These are phyloP conservation scores for Paecilomyces formosus DNA, from an alignment of 2,329 filamentous ascomycete genomes.

Conservation along the genomic window DNA sequence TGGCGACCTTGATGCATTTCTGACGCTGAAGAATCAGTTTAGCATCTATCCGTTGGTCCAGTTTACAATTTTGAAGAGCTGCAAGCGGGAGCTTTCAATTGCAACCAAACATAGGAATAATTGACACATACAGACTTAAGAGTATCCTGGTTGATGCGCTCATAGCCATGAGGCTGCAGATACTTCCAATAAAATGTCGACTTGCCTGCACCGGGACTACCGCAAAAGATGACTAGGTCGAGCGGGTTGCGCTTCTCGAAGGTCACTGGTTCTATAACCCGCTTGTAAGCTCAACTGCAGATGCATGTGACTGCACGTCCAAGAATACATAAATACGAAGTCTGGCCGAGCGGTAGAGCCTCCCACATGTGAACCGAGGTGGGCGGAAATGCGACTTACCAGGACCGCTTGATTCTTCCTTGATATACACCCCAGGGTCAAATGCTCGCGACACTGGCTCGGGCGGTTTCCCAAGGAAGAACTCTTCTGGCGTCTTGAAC, in stretches of 20 bases:
- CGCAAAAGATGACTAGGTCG: slow-evolving; percentile 80
- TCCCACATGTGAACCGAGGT: slow-evolving; percentile 1
- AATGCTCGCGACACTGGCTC: slow-evolving; percentile 64
- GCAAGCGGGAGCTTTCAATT: not conserved
- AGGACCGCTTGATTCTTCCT: slow-evolving; percentile 19
- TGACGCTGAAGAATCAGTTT: slow-evolving; percentile 38
- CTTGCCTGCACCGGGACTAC: slow-evolving; percentile 84
- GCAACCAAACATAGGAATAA: not conserved
- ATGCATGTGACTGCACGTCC: not conserved
- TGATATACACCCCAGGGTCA: slow-evolving; percentile 55
- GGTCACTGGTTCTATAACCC: slow-evolving; percentile 12
- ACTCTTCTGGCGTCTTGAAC: slow-evolving; percentile 87
- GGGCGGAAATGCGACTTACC: slow-evolving; percentile 19
- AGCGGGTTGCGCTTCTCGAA: slow-evolving; percentile 56
- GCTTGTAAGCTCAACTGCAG: not conserved
- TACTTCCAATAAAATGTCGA: slow-evolving; percentile 80
- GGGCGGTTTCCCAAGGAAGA: slow-evolving; percentile 64
- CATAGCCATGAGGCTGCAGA: slow-evolving; percentile 70
- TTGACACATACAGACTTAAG: slow-evolving; percentile 56
- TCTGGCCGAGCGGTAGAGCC: not conserved
- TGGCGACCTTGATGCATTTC: slow-evolving; percentile 64
- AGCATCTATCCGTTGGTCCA: not conserved
- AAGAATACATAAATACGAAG: not conserved
- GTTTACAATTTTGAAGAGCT: not conserved
- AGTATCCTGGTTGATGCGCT: slow-evolving; percentile 82